Conservation (phyloP, 2,329 filamentous ascomycete genomes). For the Colletotrichum tropicicola region DNA sequence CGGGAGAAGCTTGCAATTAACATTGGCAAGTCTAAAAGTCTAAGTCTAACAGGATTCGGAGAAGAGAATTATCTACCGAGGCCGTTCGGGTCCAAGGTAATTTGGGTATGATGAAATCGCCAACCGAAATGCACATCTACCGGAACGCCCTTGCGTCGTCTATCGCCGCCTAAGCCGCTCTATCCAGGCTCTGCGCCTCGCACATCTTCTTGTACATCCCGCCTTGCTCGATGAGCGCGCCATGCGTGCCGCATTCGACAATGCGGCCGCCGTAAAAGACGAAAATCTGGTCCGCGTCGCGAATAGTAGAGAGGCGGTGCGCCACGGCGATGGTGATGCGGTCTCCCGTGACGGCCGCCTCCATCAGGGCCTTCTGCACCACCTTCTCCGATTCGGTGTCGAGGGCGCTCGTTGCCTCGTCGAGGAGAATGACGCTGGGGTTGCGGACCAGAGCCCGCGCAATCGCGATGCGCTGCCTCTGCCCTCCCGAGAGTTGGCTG, state of each 20-base stretch:
- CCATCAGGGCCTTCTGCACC: conserved; percentile 67
- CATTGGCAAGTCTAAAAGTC: too few species aligned
- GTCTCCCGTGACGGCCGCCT: conserved; percentile 33
- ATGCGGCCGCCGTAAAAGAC: conserved; percentile 19
- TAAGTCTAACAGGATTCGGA: too few species aligned
- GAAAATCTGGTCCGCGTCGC: conserved; percentile 29
- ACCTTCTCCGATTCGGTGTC: conserved; percentile 73
- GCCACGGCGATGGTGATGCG: conserved; percentile 31
- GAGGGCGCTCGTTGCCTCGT: conserved; percentile 74
- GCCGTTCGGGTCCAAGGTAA: too few species aligned
- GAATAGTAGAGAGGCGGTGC: conserved; percentile 31
- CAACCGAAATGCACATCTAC: too few species aligned
- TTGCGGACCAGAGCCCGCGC: conserved; percentile 74
- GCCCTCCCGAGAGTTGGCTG: conserved; percentile 75
- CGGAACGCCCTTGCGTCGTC: too few species aligned
- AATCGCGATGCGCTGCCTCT: conserved; percentile 77
- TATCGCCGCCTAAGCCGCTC: neutral
- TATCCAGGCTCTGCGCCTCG: conserved; percentile 25
- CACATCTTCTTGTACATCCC: conserved; percentile 29
- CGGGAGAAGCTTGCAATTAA: too few species aligned
- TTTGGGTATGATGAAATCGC: too few species aligned
- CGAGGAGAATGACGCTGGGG: conserved; percentile 73
- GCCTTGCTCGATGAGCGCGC: conserved; percentile 7
- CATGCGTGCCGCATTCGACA: conserved; percentile 17
- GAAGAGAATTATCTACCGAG: too few species aligned